Evolutionary conservation across 2,329 filamentous ascomycete genomes (phyloP).

Genomic region (Emydomyces testavorans): DNA sequence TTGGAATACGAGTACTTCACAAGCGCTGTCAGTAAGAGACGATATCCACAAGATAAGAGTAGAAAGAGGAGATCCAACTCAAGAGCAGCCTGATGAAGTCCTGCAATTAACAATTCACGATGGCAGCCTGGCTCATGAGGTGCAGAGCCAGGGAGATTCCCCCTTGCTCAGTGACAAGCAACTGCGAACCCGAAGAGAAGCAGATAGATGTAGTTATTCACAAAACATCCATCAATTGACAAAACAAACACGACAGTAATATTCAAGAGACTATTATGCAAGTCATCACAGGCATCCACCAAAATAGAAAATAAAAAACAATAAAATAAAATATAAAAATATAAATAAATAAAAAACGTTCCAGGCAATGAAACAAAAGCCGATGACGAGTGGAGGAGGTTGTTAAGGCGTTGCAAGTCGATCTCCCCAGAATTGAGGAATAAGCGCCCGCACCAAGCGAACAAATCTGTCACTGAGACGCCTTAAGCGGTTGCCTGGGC

Average conservation of each 20-base stretch:
- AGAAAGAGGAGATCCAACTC: neutral
- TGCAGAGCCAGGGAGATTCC: neutral
- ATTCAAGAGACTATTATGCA: conserved; percentile 2
- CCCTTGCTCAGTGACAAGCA: neutral
- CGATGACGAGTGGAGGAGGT: conserved; percentile 5
- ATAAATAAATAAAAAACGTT: too few species aligned
- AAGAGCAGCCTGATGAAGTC: neutral
- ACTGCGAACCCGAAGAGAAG: neutral
- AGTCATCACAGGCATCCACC: conserved; percentile 3
- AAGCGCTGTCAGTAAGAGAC: neutral
- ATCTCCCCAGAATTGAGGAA: conserved; percentile 5
- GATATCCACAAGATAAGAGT: neutral
- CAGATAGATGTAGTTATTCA: neutral
- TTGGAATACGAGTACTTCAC: neutral
- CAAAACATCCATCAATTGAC: neutral
- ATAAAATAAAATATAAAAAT: neutral
- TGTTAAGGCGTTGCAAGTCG: neutral
- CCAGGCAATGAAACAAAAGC: conserved; percentile 10
- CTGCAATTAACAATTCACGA: too few species aligned
- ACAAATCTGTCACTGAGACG: neutral
- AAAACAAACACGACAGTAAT: neutral
- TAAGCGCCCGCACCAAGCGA: conserved; percentile 10
- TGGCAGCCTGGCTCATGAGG: too few species aligned
- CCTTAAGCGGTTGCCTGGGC: neutral
- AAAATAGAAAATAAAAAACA: neutral